Base-by-base conservation (phyloP, 202 grass and related monocot species). In the Zoysia matrella region DNA sequence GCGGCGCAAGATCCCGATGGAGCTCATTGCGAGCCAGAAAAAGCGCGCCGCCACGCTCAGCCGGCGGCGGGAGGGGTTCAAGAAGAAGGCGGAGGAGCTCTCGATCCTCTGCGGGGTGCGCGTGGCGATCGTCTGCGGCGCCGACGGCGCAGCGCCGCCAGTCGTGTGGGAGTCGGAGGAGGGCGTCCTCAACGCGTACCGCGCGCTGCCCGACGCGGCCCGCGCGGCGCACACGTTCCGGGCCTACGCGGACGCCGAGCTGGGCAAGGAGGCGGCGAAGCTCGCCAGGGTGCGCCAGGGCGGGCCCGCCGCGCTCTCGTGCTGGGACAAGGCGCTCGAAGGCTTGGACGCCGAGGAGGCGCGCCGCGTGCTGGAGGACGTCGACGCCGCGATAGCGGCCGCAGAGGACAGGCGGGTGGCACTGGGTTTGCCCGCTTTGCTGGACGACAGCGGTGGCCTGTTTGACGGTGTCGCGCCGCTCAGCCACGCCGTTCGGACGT, bases 151-250 rank as follows among this genome's bases (percentile, higher is more conserved):
- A 3, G 8, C 57, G 69, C 39, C 12, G 60, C 1, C 44, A 7
- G 56, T 67, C 12, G 60, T 61, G 45, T 89, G 82, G 77, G 67
- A 71, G 82, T 85, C 82, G 46, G 42, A 15, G 72, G 72, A 53
- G 60, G 78, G 83, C 52, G 78, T 89, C 4, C 16, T 89, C 53
- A 68, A 39, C 0, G 39, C 45, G 83, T 89, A 89, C 83, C 83
- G 52, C 13, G 55, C 47, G 2, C 73, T 82, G 12, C 40, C 39
- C 44, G 4, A 72, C 13, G 87, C 52, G 60, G 14, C 1, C 6
- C 87, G 73, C 36, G 72, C 67, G 52, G 6, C 5, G 67, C 83
- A 86, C 73, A 69, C 87, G 61, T 79, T 68, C 67, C 40, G 73
- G 2, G 9, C 10, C 1, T 82, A 89, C 78, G 65, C 77, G 6